Evolutionary conservation across 345 rosid species (phyloP).

Genomic region (Capsella bursapastoris): DNA sequence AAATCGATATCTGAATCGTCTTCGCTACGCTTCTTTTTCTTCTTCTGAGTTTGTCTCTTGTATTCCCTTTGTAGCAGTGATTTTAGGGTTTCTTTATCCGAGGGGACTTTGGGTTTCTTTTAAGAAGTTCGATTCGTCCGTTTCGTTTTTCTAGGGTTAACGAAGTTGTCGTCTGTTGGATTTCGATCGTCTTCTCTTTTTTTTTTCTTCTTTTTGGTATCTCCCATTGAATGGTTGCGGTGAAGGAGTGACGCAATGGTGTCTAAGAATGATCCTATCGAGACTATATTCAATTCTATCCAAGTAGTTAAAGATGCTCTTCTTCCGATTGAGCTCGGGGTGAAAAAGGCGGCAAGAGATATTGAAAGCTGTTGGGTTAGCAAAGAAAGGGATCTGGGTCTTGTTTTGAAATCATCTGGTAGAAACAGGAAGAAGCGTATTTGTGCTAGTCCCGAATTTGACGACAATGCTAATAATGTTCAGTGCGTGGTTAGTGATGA

Average conservation of each 20-base stretch:
- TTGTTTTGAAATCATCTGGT: conserved; percentile 42
- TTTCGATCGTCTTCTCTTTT: neutral
- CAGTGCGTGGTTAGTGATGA: conserved; percentile 53
- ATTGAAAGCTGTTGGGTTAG: conserved; percentile 66
- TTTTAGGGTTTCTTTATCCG: neutral
- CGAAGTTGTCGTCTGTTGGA: neutral
- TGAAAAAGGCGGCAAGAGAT: conserved; percentile 70
- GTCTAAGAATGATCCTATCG: conserved; percentile 71
- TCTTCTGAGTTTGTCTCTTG: neutral
- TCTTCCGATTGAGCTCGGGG: conserved; percentile 64
- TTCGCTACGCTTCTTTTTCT: neutral
- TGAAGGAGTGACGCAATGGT: conserved; percentile 52
- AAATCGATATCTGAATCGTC: conserved; percentile 37
- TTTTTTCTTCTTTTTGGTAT: conserved; percentile 9
- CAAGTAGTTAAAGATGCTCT: conserved; percentile 72
- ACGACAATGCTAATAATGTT: conserved; percentile 15
- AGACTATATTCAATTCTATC: conserved; percentile 65
- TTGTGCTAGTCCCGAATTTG: conserved; percentile 34
- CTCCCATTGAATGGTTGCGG: conserved; percentile 38
- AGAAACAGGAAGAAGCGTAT: conserved; percentile 47
- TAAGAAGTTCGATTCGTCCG: conserved; percentile 1
- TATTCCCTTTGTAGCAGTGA: neutral
- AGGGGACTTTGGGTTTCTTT: neutral
- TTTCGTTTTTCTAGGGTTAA: conserved; percentile 38
- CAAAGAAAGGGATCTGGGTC: conserved; percentile 46